phyloP scores from a whole-genome alignment of 768 basidiomycete genomes.

The Russula sp. region DNA sequence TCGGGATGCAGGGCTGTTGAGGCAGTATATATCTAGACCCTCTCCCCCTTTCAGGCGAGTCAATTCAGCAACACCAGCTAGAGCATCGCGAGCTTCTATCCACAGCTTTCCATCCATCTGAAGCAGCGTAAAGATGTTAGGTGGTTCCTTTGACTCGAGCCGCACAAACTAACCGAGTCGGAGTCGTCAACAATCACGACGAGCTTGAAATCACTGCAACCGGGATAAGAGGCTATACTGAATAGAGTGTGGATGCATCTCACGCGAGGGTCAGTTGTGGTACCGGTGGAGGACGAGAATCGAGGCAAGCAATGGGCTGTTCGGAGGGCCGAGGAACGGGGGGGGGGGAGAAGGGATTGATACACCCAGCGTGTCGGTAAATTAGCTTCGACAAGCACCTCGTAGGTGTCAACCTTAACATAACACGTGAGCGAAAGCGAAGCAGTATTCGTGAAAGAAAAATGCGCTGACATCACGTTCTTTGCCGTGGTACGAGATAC shows the following conservation, averaged over 20 bases:
- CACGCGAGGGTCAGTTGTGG: constrained; percentile 6
- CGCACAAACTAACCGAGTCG: constrained; percentile 36
- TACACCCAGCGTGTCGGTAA: constrained; percentile 16
- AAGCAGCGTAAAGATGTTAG: not conserved
- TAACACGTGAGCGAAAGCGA: not conserved
- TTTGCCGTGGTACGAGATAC: constrained; percentile 38
- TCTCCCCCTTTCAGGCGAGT: constrained; percentile 40
- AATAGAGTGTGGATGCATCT: not conserved
- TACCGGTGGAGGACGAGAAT: not conserved
- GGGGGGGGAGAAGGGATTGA: not conserved
- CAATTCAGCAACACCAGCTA: constrained; percentile 42
- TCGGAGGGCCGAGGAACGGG: not conserved
- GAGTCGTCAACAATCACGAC: constrained; percentile 45
- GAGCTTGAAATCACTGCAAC: constrained; percentile 42
- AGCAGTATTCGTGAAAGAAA: not conserved
- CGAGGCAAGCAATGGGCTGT: not conserved
- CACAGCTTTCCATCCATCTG: constrained; percentile 45
- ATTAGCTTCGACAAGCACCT: constrained; percentile 39
- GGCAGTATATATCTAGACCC: constrained; percentile 45
- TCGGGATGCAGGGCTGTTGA: constrained; percentile 35
- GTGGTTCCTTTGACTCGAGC: not conserved
- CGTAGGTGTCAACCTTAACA: constrained; percentile 36
- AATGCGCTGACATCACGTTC: constrained; percentile 35
- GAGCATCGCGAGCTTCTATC: constrained; percentile 42
- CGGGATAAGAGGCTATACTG: not conserved